Percentiles rank a stretch among this genome's conserved stretches.
These are phyloP conservation scores for Solanum gracilifrons DNA, from an alignment of 257 asterid species.

Conservation along the genomic window DNA sequence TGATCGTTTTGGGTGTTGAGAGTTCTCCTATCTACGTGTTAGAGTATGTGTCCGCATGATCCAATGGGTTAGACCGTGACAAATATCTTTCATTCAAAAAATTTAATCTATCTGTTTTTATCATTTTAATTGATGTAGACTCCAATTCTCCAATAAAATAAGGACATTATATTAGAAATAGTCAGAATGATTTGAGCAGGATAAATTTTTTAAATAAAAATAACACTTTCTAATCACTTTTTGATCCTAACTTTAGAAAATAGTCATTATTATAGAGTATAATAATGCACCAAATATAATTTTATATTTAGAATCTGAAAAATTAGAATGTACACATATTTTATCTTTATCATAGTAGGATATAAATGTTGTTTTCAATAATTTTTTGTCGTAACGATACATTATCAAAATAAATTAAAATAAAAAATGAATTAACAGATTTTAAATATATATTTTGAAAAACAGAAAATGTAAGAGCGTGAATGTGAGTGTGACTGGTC, in stretches of 20 bases:
- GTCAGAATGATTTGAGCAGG: neutral
- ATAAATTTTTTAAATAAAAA: too few species aligned
- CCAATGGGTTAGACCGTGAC: neutral
- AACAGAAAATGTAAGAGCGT: neutral
- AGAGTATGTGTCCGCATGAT: neutral
- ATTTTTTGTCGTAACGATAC: accelerated
- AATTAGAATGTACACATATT: neutral
- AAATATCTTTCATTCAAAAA: neutral
- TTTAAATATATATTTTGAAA: neutral
- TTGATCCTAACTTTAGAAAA: neutral
- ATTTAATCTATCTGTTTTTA: neutral
- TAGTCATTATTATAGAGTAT: too few species aligned
- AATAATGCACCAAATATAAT: neutral
- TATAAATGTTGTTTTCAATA: neutral
- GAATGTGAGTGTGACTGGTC: neutral
- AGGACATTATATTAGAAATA: neutral
- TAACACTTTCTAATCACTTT: too few species aligned
- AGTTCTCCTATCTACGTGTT: neutral
- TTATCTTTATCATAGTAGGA: accelerated
- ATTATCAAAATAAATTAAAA: neutral
- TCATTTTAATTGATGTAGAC: neutral
- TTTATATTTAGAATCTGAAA: accelerated
- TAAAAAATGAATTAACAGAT: neutral
- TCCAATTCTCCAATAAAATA: neutral
- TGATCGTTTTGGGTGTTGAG: neutral